phyloP scores from a whole-genome alignment of 1,284 basidiomycete species.

The Cutaneotrichosporon sp. region DNA sequence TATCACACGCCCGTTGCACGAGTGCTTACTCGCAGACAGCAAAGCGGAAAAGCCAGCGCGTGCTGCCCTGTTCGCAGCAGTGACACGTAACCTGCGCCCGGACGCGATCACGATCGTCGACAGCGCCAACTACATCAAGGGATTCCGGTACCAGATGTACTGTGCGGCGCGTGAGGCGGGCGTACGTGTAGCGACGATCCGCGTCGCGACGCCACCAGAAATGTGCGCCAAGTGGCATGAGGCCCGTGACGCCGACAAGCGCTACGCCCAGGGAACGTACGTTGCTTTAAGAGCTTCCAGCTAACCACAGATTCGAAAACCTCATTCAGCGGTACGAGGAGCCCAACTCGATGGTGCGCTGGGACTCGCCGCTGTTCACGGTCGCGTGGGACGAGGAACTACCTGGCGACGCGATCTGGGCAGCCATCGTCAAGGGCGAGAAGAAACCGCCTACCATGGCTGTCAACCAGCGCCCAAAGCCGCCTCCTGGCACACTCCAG shows the following conservation, averaged over 20 bases:
- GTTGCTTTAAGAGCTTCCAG: slow-evolving; percentile 35
- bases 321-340: slow-evolving; percentile 87
- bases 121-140: slow-evolving; percentile 91
- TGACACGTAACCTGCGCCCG: slow-evolving; percentile 66
- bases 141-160: slow-evolving; percentile 95
- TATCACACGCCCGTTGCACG: background rate
- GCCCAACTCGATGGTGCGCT: slow-evolving; percentile 91
- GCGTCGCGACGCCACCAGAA: slow-evolving; percentile 73
- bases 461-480: slow-evolving; percentile 68
- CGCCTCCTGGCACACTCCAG: slow-evolving; percentile 74
- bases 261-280: slow-evolving; percentile 70
- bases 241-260: slow-evolving; percentile 36
- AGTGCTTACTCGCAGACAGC: slow-evolving; percentile 56
- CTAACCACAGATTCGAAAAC: slow-evolving; percentile 68
- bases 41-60: slow-evolving; percentile 82
- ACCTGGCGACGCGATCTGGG: slow-evolving; percentile 71
- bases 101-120: slow-evolving; percentile 84
- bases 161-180: slow-evolving; percentile 87
- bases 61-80: slow-evolving; percentile 76
- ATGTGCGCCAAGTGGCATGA: slow-evolving; percentile 72
- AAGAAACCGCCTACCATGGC: slow-evolving; percentile 80
- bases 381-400: slow-evolving; percentile 64
- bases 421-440: slow-evolving; percentile 67
- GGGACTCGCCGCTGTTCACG: slow-evolving; percentile 93
- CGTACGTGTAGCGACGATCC: slow-evolving; percentile 77